Percentiles rank a stretch among this genome's conserved stretches.
phyloP scores from a whole-genome alignment of 805 yeast genomes.

The Starmerella apicola region DNA sequence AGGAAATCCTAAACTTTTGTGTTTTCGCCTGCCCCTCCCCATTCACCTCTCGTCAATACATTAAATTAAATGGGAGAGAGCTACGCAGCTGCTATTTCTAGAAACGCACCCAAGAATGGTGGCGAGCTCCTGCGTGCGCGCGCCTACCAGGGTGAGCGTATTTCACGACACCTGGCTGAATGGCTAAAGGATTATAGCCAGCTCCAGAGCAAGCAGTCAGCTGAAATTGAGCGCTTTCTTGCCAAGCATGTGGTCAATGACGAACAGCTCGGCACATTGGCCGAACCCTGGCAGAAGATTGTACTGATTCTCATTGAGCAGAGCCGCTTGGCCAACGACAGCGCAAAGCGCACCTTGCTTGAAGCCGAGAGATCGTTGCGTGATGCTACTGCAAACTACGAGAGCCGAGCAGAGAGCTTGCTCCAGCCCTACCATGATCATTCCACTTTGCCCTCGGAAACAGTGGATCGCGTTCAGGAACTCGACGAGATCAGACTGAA shows the following conservation, averaged over 20 bases:
- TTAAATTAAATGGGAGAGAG: conserved; percentile 14
- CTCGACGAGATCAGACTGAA: conserved; percentile 36
- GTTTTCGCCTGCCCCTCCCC: no score
- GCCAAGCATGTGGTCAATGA: conserved; percentile 15
- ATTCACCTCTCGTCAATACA: no score
- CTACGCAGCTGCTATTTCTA: conserved; percentile 20
- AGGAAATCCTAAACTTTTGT: no score
- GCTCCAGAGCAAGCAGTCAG: conserved; percentile 36
- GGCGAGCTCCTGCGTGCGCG: conserved; percentile 49
- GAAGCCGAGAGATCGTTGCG: conserved; percentile 29
- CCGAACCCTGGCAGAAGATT: conserved; percentile 23
- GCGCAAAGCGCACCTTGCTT: conserved; percentile 29
- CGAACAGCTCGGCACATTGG: conserved; percentile 22
- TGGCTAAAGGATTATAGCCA: conserved; percentile 46
- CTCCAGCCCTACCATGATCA: conserved; percentile 4
- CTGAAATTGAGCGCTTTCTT: conserved; percentile 32
- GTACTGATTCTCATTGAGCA: conserved; percentile 23
- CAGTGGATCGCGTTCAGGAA: conserved; percentile 44
- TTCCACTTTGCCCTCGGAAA: conserved; percentile 29
- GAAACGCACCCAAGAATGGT: conserved; percentile 40
- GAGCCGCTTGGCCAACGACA: conserved; percentile 24
- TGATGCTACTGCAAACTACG: conserved; percentile 30
- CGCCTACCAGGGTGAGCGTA: conserved; percentile 39
- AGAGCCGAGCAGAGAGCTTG: conserved; percentile 23
- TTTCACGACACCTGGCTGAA: conserved; percentile 49